Evolutionary conservation across 2,329 filamentous ascomycete species (phyloP).

Genomic region (Paradendryphiella salina): DNA sequence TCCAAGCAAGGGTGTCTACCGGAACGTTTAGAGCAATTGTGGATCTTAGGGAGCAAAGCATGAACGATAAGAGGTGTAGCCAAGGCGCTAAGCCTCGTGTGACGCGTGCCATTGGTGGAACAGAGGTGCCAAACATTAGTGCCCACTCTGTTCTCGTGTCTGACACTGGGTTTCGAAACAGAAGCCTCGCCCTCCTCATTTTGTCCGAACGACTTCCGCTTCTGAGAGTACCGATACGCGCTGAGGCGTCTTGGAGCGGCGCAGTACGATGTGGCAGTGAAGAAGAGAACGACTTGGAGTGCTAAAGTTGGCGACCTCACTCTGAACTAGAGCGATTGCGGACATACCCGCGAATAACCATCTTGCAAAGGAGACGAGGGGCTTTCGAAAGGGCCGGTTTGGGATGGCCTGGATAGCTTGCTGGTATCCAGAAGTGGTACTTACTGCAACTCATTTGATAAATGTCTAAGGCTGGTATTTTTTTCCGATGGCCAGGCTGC

Average conservation of each 20-base stretch:
- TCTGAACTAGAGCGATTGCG: neutral
- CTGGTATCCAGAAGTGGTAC: no score
- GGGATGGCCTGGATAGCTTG: neutral
- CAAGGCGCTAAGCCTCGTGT: conserved; percentile 1
- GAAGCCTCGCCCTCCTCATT: neutral
- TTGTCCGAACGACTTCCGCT: neutral
- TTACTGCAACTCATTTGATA: no score
- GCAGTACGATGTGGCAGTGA: neutral
- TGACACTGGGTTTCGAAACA: conserved; percentile 23
- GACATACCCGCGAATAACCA: neutral
- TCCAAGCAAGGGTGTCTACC: conserved; percentile 13
- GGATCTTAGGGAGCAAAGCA: conserved; percentile 9
- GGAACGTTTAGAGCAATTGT: conserved; percentile 2
- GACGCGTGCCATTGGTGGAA: conserved; percentile 4
- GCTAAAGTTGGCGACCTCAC: neutral
- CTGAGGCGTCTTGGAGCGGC: neutral
- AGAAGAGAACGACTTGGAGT: neutral
- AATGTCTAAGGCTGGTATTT: no score
- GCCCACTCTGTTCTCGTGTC: conserved; percentile 11
- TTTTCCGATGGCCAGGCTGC: no score
- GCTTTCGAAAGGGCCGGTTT: neutral
- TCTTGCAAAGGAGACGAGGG: neutral
- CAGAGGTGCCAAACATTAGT: conserved; percentile 14
- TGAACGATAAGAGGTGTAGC: conserved; percentile 8
- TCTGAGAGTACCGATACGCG: neutral